These are phyloP conservation scores for Sanguinoderma infundibulare DNA, from an alignment of 1,284 basidiomycete genomes.

Conservation along the genomic window DNA sequence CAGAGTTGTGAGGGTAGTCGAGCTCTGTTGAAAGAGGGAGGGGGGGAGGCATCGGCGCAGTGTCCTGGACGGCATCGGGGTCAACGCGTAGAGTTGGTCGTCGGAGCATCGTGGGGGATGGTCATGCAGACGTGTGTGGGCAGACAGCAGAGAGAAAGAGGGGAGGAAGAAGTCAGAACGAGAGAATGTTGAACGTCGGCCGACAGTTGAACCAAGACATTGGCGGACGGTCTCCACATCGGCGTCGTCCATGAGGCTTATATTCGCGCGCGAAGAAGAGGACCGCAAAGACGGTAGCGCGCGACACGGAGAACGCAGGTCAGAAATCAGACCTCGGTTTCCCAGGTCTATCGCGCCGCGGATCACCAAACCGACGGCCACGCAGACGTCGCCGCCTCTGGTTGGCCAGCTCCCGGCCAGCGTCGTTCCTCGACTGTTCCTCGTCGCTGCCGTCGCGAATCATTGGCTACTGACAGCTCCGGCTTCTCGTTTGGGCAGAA, in stretches of 20 bases:
- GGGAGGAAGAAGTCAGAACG: constrained; percentile 10
- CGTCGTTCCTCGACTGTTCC: background rate
- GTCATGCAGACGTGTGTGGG: constrained; percentile 15
- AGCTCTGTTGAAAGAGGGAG: constrained; percentile 4
- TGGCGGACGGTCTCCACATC: constrained; percentile 17
- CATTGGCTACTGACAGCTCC: background rate
- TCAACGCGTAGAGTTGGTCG: constrained; percentile 25
- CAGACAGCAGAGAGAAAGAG: constrained; percentile 13
- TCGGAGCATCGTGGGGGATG: constrained; percentile 19
- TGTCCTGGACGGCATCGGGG: constrained; percentile 12
- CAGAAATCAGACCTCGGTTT: constrained; percentile 17
- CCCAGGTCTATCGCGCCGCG: constrained; percentile 14
- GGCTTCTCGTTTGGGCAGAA: background rate
- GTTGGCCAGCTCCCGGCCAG: constrained; percentile 7
- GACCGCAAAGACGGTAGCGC: constrained; percentile 23
- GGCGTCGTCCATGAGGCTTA: constrained; percentile 25
- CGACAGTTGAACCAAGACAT: constrained; percentile 21
- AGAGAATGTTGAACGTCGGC: constrained; percentile 18
- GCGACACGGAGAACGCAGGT: constrained; percentile 21
- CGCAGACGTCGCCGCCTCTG: constrained; percentile 9
- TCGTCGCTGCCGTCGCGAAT: background rate
- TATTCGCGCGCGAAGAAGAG: constrained; percentile 23
- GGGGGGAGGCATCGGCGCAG: background rate
- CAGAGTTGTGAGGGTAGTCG: constrained; percentile 34
- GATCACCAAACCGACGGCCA: constrained; percentile 13